Evolutionary conservation across 2,329 filamentous ascomycete species (phyloP).

Genomic region (Clonostachys sp.): DNA sequence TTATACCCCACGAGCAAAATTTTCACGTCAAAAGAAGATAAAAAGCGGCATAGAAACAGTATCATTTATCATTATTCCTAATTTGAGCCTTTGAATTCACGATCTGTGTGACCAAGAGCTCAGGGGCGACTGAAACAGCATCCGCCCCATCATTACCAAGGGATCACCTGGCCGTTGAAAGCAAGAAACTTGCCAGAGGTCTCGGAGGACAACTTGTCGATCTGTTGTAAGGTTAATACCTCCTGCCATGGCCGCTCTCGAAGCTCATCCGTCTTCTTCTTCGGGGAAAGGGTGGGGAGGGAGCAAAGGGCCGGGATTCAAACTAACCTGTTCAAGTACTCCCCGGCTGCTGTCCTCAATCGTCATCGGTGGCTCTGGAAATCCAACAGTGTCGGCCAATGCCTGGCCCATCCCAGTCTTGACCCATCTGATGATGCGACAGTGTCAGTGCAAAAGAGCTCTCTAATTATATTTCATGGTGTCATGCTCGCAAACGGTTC

Average conservation of each 20-base stretch:
- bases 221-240: not conserved
- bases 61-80: too few species aligned
- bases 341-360: constrained; percentile 3
- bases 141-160: constrained; percentile 4
- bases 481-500: not conserved
- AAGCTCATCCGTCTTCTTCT: too few species aligned
- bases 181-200: constrained; percentile 8
- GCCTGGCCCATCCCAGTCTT: constrained; percentile 6
- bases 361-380: constrained; percentile 4
- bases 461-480: not conserved
- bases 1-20: too few species aligned
- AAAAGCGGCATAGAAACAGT: too few species aligned
- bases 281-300: too few species aligned
- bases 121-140: too few species aligned
- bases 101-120: too few species aligned
- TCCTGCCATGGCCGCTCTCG: too few species aligned
- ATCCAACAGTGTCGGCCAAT: constrained; percentile 4
- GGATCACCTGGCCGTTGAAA: constrained; percentile 4
- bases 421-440: constrained; percentile 5
- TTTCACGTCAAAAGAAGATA: too few species aligned
- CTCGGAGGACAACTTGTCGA: constrained; percentile 5
- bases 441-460: not conserved
- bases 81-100: not conserved
- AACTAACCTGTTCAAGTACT: constrained; percentile 6
- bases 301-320: not conserved